Evolutionary conservation across 2,329 filamentous ascomycete genomes (phyloP).

Genomic region (Cladosporium sp.): DNA sequence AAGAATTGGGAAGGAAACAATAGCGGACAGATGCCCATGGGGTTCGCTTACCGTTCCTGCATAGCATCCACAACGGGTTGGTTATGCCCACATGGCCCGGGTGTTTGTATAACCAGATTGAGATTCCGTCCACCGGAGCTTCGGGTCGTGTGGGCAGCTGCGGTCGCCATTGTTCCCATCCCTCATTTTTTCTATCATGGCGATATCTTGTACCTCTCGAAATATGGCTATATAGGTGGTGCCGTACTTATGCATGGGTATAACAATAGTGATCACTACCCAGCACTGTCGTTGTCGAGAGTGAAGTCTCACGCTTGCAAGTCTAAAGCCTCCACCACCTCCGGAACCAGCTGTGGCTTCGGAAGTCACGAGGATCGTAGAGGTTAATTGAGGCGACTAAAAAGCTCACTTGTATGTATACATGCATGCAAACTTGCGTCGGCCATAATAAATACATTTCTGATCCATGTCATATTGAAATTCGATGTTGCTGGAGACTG

Average conservation of each 20-base stretch:
- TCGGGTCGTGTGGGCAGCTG: constrained; percentile 8
- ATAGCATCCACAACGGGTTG: background rate
- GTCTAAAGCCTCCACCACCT: background rate
- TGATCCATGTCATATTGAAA: background rate
- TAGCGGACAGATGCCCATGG: background rate
- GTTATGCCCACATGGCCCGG: background rate
- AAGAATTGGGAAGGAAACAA: background rate
- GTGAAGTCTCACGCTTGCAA: background rate
- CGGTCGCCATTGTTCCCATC: background rate
- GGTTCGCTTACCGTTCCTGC: constrained; percentile 1
- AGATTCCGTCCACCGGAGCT: background rate
- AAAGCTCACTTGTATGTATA: no score
- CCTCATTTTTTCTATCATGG: background rate
- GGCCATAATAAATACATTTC: background rate
- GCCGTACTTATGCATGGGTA: background rate
- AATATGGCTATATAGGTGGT: background rate
- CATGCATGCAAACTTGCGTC: background rate
- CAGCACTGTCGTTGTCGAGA: background rate
- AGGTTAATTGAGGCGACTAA: background rate
- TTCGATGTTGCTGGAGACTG: no score
- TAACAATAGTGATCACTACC: background rate
- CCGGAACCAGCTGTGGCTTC: background rate
- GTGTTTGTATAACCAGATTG: background rate
- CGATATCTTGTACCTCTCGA: background rate
- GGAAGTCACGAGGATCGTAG: background rate